Conservation (phyloP, 75 land plant genomes). For the Selaginella tamariscina region DNA sequence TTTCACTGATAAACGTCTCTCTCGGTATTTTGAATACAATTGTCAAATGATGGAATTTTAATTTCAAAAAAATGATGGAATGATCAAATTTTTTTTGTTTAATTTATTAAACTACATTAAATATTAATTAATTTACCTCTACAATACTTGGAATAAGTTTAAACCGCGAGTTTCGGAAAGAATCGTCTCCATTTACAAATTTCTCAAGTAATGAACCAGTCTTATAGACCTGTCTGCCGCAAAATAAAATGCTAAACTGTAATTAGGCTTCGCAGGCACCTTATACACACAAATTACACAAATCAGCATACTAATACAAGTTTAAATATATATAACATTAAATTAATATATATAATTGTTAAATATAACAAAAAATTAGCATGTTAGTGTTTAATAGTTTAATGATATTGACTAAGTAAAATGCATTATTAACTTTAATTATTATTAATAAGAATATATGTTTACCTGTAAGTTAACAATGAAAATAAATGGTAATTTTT, state of each 20-base stretch:
- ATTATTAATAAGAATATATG: neutral
- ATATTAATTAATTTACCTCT: slow-evolving; percentile 24
- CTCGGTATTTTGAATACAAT: no score
- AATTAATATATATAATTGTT: no score
- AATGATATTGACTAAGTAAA: no score
- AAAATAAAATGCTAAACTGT: slow-evolving; percentile 28
- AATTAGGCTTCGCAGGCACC: slow-evolving; percentile 32
- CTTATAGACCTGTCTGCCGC: slow-evolving; percentile 28
- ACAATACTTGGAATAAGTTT: slow-evolving; percentile 35
- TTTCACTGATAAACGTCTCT: no score
- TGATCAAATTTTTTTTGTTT: no score
- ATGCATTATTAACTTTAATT: no score
- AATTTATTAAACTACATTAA: no score
- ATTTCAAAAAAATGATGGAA: no score
- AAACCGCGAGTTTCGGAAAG: slow-evolving; percentile 29
- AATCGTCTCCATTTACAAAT: slow-evolving; percentile 32
- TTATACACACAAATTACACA: slow-evolving; percentile 5
- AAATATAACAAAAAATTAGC: no score
- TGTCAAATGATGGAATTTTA: no score
- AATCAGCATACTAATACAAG: neutral
- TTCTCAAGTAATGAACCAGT: slow-evolving; percentile 25
- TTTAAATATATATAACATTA: no score
- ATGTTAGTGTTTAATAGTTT: no score
- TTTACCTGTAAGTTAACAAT: slow-evolving; percentile 31
- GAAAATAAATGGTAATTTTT: slow-evolving; percentile 23